Conservation (phyloP, 345 rosid species). For the Eucalyptus sp. region DNA sequence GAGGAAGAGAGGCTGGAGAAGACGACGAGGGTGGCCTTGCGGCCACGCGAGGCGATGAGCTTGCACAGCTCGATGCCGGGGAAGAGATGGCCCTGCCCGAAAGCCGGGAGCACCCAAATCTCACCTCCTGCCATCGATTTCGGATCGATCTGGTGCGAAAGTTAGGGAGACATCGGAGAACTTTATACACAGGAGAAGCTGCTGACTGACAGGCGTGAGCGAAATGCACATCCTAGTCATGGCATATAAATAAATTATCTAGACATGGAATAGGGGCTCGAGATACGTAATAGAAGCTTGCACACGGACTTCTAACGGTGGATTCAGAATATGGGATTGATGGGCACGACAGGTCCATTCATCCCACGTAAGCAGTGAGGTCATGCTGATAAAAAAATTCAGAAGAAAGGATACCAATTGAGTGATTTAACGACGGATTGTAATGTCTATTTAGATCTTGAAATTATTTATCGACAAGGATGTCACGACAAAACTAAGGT, state of each 20-base stretch:
- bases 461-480: background rate
- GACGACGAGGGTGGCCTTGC: slow-evolving; percentile 1
- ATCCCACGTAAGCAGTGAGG: background rate
- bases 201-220: background rate
- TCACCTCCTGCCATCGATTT: background rate
- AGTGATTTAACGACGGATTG: background rate
- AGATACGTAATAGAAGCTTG: fast-evolving
- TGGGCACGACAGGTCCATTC: background rate
- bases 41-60: background rate
- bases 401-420: background rate
- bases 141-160: background rate
- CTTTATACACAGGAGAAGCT: background rate
- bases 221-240: no score
- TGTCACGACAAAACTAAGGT: background rate
- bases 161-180: background rate
- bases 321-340: background rate
- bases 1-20: slow-evolving; percentile 9
- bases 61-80: slow-evolving; percentile 23
- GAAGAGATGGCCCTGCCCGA: slow-evolving; percentile 17
- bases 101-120: slow-evolving; percentile 8
- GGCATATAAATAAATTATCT: fast-evolving
- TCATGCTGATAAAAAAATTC: background rate
- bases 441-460: background rate
- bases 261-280: fast-evolving
- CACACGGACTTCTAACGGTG: background rate